Evolutionary conservation across 140 eudicot species (phyloP).

Genomic region (Anethum foeniculum): DNA sequence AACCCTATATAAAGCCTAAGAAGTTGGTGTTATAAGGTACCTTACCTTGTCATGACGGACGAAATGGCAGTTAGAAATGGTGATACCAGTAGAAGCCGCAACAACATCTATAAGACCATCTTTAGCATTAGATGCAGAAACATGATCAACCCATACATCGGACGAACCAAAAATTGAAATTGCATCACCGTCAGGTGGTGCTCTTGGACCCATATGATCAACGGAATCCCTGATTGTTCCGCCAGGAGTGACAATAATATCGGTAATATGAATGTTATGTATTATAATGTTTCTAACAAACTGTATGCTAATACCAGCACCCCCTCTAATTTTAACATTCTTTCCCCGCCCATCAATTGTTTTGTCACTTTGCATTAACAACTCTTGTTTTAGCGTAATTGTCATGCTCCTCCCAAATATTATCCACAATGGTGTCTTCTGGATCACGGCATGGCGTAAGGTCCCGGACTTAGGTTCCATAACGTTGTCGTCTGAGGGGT

Average conservation of each 20-base stretch:
- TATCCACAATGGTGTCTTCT: slow-evolving; percentile 23
- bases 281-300: slow-evolving; percentile 21
- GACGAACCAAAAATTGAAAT: slow-evolving; percentile 4
- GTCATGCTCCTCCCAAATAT: slow-evolving; percentile 22
- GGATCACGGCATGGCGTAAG: slow-evolving; percentile 18
- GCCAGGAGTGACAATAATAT: not conserved
- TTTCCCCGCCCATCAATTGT: slow-evolving; percentile 35
- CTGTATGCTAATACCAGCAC: slow-evolving; percentile 23
- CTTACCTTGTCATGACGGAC: slow-evolving; percentile 16
- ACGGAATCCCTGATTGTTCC: slow-evolving; percentile 13
- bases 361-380: slow-evolving; percentile 19
- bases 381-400: slow-evolving; percentile 19
- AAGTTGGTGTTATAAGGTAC: not conserved
- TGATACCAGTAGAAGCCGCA: slow-evolving; percentile 7
- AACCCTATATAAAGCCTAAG: not conserved
- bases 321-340: slow-evolving; percentile 17
- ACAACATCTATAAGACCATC: slow-evolving; percentile 16
- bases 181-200: slow-evolving; percentile 1
- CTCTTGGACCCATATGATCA: slow-evolving; percentile 4
- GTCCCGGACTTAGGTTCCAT: slow-evolving; percentile 24
- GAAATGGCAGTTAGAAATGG: slow-evolving; percentile 18
- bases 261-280: slow-evolving; percentile 11
- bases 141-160: slow-evolving; percentile 16
- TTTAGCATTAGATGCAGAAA: not conserved
- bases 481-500: slow-evolving; percentile 16